phyloP scores from a whole-genome alignment of 2,329 filamentous ascomycete species.

The Colletotrichum magnum region DNA sequence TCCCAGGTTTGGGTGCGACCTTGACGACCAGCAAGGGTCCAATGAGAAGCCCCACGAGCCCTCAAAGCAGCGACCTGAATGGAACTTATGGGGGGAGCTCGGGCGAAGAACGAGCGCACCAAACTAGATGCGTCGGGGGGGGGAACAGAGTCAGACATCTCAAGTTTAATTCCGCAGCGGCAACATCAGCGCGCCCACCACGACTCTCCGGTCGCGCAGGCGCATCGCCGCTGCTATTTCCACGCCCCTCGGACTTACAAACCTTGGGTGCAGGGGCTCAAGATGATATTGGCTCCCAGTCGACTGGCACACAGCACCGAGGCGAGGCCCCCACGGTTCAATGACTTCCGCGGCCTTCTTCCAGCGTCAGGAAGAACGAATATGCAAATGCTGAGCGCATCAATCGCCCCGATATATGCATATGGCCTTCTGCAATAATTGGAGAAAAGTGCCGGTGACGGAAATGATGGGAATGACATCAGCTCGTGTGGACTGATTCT shows the following conservation, averaged over 20 bases:
- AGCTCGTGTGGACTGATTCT: conserved; percentile 36
- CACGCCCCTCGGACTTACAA: conserved; percentile 9
- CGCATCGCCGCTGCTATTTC: conserved; percentile 8
- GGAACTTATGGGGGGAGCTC: not conserved
- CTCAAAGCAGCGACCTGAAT: not conserved
- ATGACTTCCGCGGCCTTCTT: no score
- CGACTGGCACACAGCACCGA: no score
- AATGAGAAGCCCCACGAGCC: not conserved
- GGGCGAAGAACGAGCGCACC: conserved; percentile 9
- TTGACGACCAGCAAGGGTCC: not conserved
- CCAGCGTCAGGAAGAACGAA: not conserved
- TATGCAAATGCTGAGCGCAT: conserved; percentile 12
- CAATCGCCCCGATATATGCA: conserved; percentile 8
- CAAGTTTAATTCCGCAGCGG: conserved; percentile 9
- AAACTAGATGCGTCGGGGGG: conserved; percentile 20
- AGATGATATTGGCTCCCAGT: not conserved
- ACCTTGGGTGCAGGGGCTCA: conserved; percentile 6
- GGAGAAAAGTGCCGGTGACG: conserved; percentile 22
- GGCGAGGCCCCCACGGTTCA: no score
- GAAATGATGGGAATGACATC: conserved; percentile 38
- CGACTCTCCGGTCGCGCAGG: conserved; percentile 13
- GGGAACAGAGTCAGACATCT: not conserved
- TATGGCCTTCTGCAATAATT: conserved; percentile 10
- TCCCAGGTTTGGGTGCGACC: conserved; percentile 21
- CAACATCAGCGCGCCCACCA: not conserved